Evolutionary conservation across 1,284 basidiomycete genomes (phyloP).

Genomic region (Apiotrichum brassicae): DNA sequence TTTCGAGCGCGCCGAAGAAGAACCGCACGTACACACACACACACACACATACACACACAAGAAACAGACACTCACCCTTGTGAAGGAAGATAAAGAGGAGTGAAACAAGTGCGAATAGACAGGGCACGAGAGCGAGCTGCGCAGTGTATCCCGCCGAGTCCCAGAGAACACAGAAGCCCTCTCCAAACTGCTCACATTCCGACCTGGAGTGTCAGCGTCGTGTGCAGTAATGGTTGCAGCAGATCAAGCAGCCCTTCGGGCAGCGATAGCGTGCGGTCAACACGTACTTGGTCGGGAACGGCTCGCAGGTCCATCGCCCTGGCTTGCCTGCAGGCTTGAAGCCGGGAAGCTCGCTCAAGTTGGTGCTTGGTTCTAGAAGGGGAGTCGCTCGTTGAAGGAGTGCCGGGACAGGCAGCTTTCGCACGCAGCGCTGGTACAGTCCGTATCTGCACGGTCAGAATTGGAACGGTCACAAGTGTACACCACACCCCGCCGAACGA

Average conservation of each 20-base stretch:
- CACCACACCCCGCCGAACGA: background rate
- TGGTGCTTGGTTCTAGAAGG: conserved; percentile 7
- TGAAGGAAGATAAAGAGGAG: conserved; percentile 46
- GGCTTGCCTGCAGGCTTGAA: conserved; percentile 2
- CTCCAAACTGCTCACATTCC: conserved; percentile 43
- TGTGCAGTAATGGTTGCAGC: too few species aligned
- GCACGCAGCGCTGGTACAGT: conserved; percentile 42
- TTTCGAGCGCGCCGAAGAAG: too few species aligned
- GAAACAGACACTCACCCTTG: conserved; percentile 24
- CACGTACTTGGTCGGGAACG: conserved; percentile 40
- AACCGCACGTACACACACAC: too few species aligned
- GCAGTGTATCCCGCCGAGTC: conserved; percentile 42
- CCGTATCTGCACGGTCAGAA: conserved; percentile 36
- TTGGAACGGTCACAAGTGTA: background rate
- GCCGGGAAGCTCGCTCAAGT: background rate
- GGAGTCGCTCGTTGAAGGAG: conserved; percentile 34
- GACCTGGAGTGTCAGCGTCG: conserved; percentile 26
- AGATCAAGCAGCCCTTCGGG: background rate
- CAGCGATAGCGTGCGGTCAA: background rate
- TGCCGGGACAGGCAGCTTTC: conserved; percentile 21
- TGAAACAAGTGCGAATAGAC: conserved; percentile 39
- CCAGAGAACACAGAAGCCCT: conserved; percentile 44
- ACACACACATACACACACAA: too few species aligned
- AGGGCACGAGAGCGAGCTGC: conserved; percentile 43
- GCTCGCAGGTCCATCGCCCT: conserved; percentile 29